Base-by-base conservation (phyloP, 1,284 basidiomycete species). In the Sutorius eximius region DNA sequence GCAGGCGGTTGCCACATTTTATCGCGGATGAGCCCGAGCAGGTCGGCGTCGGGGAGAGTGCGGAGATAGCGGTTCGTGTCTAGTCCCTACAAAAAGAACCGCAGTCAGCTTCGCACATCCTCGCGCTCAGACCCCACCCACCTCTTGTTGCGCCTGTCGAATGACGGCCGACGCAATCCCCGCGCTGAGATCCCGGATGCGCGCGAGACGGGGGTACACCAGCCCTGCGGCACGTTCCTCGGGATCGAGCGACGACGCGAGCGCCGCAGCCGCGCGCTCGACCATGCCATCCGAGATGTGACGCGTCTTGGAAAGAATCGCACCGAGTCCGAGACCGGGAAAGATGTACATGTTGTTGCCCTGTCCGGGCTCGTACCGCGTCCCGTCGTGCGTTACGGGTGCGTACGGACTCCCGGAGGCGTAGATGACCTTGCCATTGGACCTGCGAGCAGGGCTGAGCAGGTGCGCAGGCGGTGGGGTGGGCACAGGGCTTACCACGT, bases 351-450 rank as follows among this genome's bases (percentile, higher is more conserved):
- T 86, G 72, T 91, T 91, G 73, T 91, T 91, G 15, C 84, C 91
- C 70, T 93, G 91, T 2, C 88, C 89, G 2, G 91, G 85, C 65
- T 91, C 86, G 60, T 84, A 76, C 0, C 69, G 67, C 56, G 75
- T 77, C 48, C 82, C 79, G 36, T 80, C 71, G 64, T 75, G 81
- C 44, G 77, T 75, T 32, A 83, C 69, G 18, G 80, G 71, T 7
- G 82, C 76, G 76, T 92, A 94, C 0, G 92, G 92, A 47, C 85
- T 88, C 1, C 92, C 91, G 18, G 86, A 86, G 0, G 91, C 91
- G 64, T 91, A 94, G 51, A 94, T 80, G 32, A 88, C 84, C 32
- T 74, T 71, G 15, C 86, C 86, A 51, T 82, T 69, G 20, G 84
- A 83, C 82, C 81, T 83, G 58, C 12, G n/a, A 10, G 7, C 2